Evolutionary conservation across 2,329 filamentous ascomycete genomes (phyloP).

Genomic region (Neoscytalidium dimidiatum): DNA sequence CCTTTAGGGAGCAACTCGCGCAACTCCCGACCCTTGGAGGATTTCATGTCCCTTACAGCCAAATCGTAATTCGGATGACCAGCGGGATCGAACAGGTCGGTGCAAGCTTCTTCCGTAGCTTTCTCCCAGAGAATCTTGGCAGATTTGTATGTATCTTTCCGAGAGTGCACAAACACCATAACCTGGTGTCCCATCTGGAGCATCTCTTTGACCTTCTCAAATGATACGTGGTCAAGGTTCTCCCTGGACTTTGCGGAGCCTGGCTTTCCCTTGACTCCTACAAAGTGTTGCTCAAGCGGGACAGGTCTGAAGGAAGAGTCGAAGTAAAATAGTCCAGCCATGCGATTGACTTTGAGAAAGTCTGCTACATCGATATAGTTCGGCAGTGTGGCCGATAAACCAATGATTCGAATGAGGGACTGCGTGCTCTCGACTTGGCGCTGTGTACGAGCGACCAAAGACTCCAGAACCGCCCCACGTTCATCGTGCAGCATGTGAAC

Average conservation of each 20-base stretch:
- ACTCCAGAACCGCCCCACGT: constrained; percentile 92
- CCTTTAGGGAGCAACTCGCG: constrained; percentile 88
- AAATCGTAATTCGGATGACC: constrained; percentile 77
- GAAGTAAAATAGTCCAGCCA: constrained; percentile 94
- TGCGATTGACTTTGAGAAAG: constrained; percentile 92
- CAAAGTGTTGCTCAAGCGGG: constrained; percentile 94
- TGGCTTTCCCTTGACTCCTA: constrained; percentile 91
- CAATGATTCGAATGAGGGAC: constrained; percentile 92
- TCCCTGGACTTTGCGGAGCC: constrained; percentile 80
- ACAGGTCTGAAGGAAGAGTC: constrained; percentile 95
- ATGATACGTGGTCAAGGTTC: constrained; percentile 83
- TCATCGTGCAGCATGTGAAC: constrained; percentile 99
- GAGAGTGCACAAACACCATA: constrained; percentile 98
- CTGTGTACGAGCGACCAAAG: constrained; percentile 90
- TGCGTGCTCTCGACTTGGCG: constrained; percentile 97
- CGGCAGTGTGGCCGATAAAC: constrained; percentile 90
- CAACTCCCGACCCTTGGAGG: constrained; percentile 81
- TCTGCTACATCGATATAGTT: constrained; percentile 97
- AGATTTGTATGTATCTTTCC: constrained; percentile 89
- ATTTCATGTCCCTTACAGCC: constrained; percentile 81
- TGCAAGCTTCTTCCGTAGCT: constrained; percentile 76
- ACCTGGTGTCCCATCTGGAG: constrained; percentile 88
- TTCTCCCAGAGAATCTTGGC: constrained; percentile 85
- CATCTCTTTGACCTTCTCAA: constrained; percentile 95
- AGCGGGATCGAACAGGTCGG: constrained; percentile 80